A percentile compares a stretch with the other conserved stretches of the same genome.
Conservation (phyloP, 306 rosid species). For the Datisca glomerata region DNA sequence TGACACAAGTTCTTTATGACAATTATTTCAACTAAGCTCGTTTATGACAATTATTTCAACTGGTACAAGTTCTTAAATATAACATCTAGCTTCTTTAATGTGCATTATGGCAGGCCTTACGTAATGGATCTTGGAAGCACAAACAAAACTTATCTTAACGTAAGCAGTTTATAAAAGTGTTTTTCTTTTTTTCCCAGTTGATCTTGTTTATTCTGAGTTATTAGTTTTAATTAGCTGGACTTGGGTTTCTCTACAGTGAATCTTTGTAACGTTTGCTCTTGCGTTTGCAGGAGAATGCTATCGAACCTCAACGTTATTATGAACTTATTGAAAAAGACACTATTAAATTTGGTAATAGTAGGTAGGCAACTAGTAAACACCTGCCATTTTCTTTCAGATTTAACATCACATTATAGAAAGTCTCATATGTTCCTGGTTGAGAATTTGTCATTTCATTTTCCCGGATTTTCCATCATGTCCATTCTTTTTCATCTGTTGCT, state of each 20-base stretch:
- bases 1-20: constrained; percentile 9
- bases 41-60: neutral
- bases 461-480: too few species aligned
- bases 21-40: too few species aligned
- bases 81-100: constrained; percentile 15
- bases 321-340: constrained; percentile 89
- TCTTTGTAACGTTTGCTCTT: constrained; percentile 10
- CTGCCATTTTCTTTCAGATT: constrained; percentile 4
- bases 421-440: neutral
- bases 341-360: constrained; percentile 85
- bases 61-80: constrained; percentile 8
- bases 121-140: constrained; percentile 99
- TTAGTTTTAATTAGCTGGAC: constrained; percentile 3
- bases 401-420: neutral
- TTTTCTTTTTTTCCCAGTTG: too few species aligned
- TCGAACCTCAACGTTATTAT: constrained; percentile 91
- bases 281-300: constrained; percentile 61
- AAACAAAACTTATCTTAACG: constrained; percentile 86
- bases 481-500: too few species aligned
- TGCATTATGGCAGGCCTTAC: constrained; percentile 54
- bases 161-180: constrained; percentile 36
- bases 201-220: constrained; percentile 7
- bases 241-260: constrained; percentile 5
- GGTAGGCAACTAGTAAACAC: constrained; percentile 36
- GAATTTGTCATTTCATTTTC: too few species aligned